Percentiles rank a stretch among this genome's conserved stretches.
These are phyloP conservation scores for Delphinella strobiligena DNA, from an alignment of 2,329 filamentous ascomycete species.

Conservation along the genomic window DNA sequence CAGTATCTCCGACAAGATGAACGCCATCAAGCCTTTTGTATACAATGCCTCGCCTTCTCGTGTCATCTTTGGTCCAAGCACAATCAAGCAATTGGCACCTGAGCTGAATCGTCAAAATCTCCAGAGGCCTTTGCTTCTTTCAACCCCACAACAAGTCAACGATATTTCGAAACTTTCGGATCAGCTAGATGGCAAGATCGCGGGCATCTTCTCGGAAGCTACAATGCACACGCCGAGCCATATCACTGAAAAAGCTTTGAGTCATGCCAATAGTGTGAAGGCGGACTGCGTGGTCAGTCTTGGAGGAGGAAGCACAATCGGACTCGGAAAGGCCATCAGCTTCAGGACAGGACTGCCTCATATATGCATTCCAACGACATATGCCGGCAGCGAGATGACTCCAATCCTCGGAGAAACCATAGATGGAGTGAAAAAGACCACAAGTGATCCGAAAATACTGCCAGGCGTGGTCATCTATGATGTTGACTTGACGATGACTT, in stretches of 20 bases:
- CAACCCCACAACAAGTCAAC: constrained; percentile 39
- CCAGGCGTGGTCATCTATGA: constrained; percentile 53
- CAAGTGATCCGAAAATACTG: constrained; percentile 46
- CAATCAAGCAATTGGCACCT: constrained; percentile 35
- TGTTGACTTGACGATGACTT: constrained; percentile 49
- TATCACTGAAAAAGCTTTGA: constrained; percentile 45
- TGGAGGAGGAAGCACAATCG: constrained; percentile 51
- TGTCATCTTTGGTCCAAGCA: constrained; percentile 46
- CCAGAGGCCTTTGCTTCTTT: constrained; percentile 42
- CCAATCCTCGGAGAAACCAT: constrained; percentile 52
- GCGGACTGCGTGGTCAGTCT: constrained; percentile 49
- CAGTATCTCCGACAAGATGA: no score
- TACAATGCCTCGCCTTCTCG: constrained; percentile 42
- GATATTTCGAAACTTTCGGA: constrained; percentile 34
- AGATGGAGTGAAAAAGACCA: constrained; percentile 46
- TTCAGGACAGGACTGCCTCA: constrained; percentile 22
- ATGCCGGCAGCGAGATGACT: constrained; percentile 44
- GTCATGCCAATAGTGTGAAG: constrained; percentile 29
- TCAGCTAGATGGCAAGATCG: constrained; percentile 26
- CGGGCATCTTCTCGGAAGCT: constrained; percentile 42
- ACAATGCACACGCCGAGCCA: constrained; percentile 51
- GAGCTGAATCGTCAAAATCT: constrained; percentile 35
- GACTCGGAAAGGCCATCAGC: constrained; percentile 32
- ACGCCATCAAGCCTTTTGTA: no score
- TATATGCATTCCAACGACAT: constrained; percentile 24